A percentile compares a stretch with the other conserved stretches of the same genome.
Evolutionary conservation across 2,329 filamentous ascomycete species (phyloP).

Genomic region (Rhexocercosporidium sp.): DNA sequence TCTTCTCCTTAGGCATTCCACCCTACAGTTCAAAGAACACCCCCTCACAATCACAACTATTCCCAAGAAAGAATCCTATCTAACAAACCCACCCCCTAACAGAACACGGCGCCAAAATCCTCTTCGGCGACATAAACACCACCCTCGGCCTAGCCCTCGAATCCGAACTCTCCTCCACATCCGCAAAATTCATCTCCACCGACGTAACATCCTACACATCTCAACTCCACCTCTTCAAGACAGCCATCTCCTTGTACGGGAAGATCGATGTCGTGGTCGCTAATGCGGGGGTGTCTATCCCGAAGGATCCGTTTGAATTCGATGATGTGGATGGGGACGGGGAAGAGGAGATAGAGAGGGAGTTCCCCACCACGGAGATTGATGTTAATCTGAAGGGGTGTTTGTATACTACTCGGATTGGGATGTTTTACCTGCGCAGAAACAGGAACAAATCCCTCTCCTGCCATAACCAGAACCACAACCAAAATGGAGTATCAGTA

Average conservation of each 20-base stretch:
- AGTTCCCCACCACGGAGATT: conserved; percentile 22
- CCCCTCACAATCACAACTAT: no score
- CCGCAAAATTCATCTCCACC: conserved; percentile 25
- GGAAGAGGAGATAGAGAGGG: not conserved
- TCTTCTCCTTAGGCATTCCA: no score
- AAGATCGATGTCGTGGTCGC: conserved; percentile 35
- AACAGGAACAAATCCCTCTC: not conserved
- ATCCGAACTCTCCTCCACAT: conserved; percentile 20
- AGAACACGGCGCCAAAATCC: conserved; percentile 25
- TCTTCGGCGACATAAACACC: conserved; percentile 26
- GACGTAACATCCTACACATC: conserved; percentile 32
- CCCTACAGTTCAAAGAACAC: no score
- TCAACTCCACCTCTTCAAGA: conserved; percentile 31
- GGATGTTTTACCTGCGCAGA: conserved; percentile 20
- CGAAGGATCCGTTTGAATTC: conserved; percentile 21
- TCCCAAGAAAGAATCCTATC: not conserved
- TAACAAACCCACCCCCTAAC: not conserved
- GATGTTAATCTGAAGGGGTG: conserved; percentile 29
- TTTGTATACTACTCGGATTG: conserved; percentile 24
- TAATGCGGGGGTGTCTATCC: conserved; percentile 33
- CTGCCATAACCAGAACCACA: no score
- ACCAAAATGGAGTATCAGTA: not conserved
- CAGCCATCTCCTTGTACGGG: conserved; percentile 26
- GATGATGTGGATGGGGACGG: conserved; percentile 13
- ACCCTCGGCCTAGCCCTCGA: conserved; percentile 15